Evolutionary conservation across 305 asterid genomes (phyloP).

Genomic region (Fraxinus dipetala): DNA sequence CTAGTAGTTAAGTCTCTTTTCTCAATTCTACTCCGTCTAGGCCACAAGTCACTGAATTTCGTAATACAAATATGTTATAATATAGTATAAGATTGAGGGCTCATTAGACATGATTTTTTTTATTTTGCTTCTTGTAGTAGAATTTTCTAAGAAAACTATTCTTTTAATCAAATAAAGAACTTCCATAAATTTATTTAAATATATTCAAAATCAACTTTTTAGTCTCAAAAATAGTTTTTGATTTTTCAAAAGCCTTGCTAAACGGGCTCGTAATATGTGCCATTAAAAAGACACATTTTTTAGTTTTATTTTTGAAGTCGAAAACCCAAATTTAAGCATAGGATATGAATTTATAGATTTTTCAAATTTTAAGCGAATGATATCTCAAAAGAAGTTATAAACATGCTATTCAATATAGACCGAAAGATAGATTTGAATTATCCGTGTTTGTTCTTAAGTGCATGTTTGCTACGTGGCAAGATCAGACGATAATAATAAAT

Average conservation of each 20-base stretch:
- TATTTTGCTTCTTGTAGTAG: neutral
- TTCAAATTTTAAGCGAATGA: neutral
- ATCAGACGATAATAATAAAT: constrained; percentile 27
- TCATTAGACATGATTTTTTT: neutral
- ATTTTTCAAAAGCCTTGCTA: neutral
- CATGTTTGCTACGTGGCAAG: neutral
- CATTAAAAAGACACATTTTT: neutral
- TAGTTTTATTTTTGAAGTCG: neutral
- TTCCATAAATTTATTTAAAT: neutral
- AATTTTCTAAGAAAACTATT: neutral
- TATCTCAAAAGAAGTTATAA: neutral
- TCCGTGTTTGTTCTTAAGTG: neutral
- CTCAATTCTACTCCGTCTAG: neutral
- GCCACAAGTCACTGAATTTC: neutral
- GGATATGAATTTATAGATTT: neutral
- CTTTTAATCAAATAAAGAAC: neutral
- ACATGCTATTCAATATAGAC: neutral
- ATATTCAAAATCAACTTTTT: neutral
- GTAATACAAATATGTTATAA: neutral
- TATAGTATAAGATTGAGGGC: neutral
- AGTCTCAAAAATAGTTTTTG: neutral
- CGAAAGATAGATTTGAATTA: neutral
- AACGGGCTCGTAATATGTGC: neutral
- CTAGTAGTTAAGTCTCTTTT: neutral
- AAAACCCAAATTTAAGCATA: neutral